Base-by-base conservation (phyloP, 129 eudicot genomes). In the Calendula officinalis region DNA sequence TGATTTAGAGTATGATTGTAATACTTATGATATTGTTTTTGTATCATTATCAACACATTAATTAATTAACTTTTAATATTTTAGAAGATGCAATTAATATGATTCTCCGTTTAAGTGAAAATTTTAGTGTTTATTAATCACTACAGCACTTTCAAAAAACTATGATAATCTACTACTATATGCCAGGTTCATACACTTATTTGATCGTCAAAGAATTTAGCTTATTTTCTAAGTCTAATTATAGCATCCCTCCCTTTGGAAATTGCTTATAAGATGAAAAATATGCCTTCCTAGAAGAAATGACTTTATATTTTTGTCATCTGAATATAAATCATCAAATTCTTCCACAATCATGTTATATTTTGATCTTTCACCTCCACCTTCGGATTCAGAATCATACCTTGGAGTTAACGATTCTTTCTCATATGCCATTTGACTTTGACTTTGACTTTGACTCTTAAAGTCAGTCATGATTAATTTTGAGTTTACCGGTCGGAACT, bases 121-220 rank as follows among this genome's bases (percentile, higher is more conserved):
- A n/a, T n/a, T n/a, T n/a, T n/a, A n/a, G n/a, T n/a, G n/a, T n/a
- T n/a, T n/a, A n/a, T n/a, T 10, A 42, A 56, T 39, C 27, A 51
- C 52, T 15, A 53, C 60, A 64, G 60, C 69, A 67, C 60, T 56
- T 60, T 22, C 46, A 71, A 70, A 56, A 53, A 42, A 59, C 37
- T 39, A 49, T 64, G 45, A 53, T 67, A 36, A 8, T 12, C 53
- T n/a, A n/a, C n/a, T n/a, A n/a, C n/a, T n/a, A n/a, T n/a, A n/a
- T 58, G 36, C 62, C 34, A 36, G 37, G 48, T 17, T 36, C 43
- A 72, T 55, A 64, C 52, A 60, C 50, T 50, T 64, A 11, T 73
- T 69, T 75, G 27, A 80, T 83, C 77, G 87, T 75, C 50, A 58
- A 73, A 15, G 84, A 80, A 6, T 71, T 59, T 13, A 81, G 71